Conservation (phyloP, 2,329 filamentous ascomycete genomes). For the Ceratocystis variospora region DNA sequence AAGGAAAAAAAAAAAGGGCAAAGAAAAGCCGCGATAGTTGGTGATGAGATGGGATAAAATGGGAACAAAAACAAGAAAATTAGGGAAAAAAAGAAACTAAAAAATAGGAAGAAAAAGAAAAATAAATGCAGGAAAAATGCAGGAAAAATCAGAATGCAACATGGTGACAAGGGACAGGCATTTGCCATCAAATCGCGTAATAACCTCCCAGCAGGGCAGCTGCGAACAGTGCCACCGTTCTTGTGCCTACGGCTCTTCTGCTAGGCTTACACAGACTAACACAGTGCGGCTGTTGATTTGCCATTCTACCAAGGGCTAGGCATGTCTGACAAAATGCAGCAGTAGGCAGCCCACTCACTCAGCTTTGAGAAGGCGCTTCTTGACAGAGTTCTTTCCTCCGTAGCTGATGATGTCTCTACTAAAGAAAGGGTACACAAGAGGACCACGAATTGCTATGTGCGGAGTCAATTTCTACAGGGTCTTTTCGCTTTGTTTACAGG, state of each 20-base stretch:
- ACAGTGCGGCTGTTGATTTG: not conserved
- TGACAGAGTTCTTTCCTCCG: not conserved
- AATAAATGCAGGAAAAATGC: not conserved
- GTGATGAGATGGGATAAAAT: not conserved
- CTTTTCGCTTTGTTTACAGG: no score
- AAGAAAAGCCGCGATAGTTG: no score
- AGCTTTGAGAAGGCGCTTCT: not conserved
- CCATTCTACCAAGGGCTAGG: not conserved
- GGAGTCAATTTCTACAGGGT: no score
- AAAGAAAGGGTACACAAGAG: no score
- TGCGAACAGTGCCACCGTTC: not conserved
- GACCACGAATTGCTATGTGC: no score
- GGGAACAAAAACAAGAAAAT: not conserved
- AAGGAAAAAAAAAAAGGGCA: no score
- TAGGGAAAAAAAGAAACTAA: not conserved
- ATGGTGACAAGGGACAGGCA: conserved; percentile 1
- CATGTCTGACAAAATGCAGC: not conserved
- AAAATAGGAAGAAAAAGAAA: not conserved
- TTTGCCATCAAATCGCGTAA: conserved; percentile 3
- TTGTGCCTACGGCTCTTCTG: not conserved
- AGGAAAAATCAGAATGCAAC: not conserved
- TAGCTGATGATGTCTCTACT: no score
- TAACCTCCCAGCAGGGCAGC: not conserved
- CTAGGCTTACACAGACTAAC: not conserved
- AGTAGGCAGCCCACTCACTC: not conserved